A percentile compares a stretch with the other conserved stretches of the same genome.
These are phyloP conservation scores for Diaporthe sp. DNA, from an alignment of 2,329 filamentous ascomycete species.

Conservation along the genomic window DNA sequence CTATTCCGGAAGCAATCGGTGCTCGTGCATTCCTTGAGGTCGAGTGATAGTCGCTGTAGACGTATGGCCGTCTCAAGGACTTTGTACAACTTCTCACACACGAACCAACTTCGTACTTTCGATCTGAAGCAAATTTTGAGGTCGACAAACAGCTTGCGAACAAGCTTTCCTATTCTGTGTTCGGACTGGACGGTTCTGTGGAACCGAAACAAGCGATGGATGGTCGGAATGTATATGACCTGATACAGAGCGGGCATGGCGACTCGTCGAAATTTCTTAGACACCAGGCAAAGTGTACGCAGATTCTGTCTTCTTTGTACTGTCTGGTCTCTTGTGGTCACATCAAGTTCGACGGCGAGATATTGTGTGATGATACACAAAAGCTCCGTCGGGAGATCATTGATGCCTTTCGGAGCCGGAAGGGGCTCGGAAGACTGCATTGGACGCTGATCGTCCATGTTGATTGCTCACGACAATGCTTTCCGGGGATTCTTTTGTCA, in stretches of 20 bases:
- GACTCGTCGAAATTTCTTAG: rapidly evolving
- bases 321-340: background rate
- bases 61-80: background rate
- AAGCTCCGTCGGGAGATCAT: background rate
- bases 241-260: background rate
- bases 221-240: background rate
- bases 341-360: background rate
- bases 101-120: background rate
- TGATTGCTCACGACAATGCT: background rate
- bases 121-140: background rate
- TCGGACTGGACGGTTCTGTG: background rate
- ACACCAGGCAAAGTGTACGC: background rate
- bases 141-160: background rate
- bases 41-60: background rate
- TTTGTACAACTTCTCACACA: background rate
- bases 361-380: background rate
- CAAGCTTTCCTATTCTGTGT: background rate
- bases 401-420: background rate
- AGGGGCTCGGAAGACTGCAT: background rate
- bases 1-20: background rate
- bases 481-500: background rate
- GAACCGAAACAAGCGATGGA: background rate
- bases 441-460: background rate
- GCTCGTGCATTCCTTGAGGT: background rate
- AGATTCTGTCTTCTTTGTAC: background rate